Percentiles rank a stretch among this genome's conserved stretches.
Evolutionary conservation across 1,139 yeast species (phyloP).

Genomic region (Kurtzmaniella quercitrusa): DNA sequence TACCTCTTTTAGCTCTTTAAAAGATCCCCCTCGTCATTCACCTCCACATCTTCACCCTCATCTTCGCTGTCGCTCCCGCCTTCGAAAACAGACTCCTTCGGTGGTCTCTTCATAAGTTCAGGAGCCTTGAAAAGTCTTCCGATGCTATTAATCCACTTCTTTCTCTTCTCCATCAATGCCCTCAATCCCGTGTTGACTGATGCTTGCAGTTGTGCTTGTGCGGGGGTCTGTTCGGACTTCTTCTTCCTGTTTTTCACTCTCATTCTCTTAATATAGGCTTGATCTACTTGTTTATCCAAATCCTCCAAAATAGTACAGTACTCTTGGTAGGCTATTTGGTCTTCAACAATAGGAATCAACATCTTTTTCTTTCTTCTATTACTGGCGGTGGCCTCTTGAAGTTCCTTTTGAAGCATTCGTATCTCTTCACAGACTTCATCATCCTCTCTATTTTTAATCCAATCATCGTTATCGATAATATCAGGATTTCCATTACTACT

Average conservation of each 20-base stretch:
- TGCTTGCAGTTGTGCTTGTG: slow-evolving; percentile 31
- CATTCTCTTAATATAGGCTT: slow-evolving; percentile 80
- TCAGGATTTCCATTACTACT: slow-evolving; percentile 19
- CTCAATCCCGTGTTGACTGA: slow-evolving; percentile 75
- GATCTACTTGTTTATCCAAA: slow-evolving; percentile 94
- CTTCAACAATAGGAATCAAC: slow-evolving; percentile 74
- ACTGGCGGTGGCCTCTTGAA: slow-evolving; percentile 55
- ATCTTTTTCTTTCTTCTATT: slow-evolving; percentile 67
- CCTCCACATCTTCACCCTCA: slow-evolving; percentile 39
- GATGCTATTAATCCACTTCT: slow-evolving; percentile 83
- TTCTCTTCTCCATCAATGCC: slow-evolving; percentile 78
- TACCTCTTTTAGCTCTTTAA: neutral
- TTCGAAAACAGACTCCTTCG: slow-evolving; percentile 52
- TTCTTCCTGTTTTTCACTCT: slow-evolving; percentile 81
- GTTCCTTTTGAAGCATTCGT: slow-evolving; percentile 64
- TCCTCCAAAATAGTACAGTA: slow-evolving; percentile 87
- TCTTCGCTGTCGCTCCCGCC: slow-evolving; percentile 36
- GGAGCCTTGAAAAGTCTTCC: slow-evolving; percentile 77
- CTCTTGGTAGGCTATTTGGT: slow-evolving; percentile 93
- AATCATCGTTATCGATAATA: slow-evolving; percentile 61
- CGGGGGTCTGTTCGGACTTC: slow-evolving; percentile 38
- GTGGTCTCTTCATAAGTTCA: slow-evolving; percentile 72
- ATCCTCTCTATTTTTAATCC: slow-evolving; percentile 83
- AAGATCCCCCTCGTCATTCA: slow-evolving; percentile 44
- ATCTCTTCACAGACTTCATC: slow-evolving; percentile 91